Base-by-base conservation (phyloP, 345 rosid genomes). In the Citrus maxima region DNA sequence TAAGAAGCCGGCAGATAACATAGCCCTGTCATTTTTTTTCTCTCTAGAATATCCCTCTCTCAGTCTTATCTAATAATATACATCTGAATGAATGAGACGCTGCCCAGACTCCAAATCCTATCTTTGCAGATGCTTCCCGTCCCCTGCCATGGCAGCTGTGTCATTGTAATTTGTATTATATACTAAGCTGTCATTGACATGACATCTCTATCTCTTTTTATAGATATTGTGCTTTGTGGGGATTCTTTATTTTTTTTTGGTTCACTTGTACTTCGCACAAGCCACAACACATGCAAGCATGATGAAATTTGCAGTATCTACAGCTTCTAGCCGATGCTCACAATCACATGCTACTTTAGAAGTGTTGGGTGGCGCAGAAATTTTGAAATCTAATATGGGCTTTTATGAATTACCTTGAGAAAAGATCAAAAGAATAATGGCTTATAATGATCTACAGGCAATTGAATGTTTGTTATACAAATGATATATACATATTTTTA, bases 171-270 rank as follows among this genome's bases (percentile, higher is more conserved):
- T 3, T 46, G 14, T 7, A 30, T 35, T 19, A 25, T 73, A 27
- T 68, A 38, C 16, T 19, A 70, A 69, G 64, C 75, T 80, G 82
- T 80, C 82, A 49, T 59, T 69, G 79, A 80, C 75, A 80, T 25
- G 64, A 80, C 67, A 67, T 58, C 49, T 46, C 55, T 62, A 59
- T 49, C 68, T 58, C 32, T 38, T 3, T 42, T 51, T 18, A 51
- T 19, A 0, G 21, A 16, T 19, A 4, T 18, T 51, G 56, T 51
- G 56, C 19, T 18, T 16, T 51, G 21, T 16, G 56, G 22, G 56
- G 56, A 18, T n/a, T 25, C 62, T 35, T 16, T 25, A n/a, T n/a
- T 38, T 21, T 7, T 25, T 21, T 7, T 37, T 64, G 27, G 32
- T 63, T 61, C 66, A 64, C 72, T 55, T 38, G 34, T 72, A 54